Evolutionary conservation across 768 basidiomycete genomes (phyloP).

Genomic region (Psilocybe tampanensis): DNA sequence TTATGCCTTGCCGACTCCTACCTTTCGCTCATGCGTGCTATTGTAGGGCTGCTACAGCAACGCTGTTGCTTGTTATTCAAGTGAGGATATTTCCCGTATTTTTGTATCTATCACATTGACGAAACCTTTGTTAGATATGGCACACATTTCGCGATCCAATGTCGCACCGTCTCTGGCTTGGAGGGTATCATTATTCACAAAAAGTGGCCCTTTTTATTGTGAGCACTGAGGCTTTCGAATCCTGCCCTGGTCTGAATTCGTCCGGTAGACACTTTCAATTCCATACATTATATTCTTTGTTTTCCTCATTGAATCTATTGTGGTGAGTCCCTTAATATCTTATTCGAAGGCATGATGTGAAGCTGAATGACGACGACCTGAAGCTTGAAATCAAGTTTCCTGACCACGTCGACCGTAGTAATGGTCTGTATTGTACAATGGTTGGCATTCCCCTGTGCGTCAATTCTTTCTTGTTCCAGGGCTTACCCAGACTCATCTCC

Average conservation of each 20-base stretch:
- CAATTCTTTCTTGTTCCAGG: not conserved
- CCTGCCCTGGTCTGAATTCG: not conserved
- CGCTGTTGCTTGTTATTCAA: constrained; percentile 29
- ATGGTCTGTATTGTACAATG: constrained; percentile 55
- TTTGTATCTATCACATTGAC: not conserved
- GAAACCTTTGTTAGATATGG: constrained; percentile 21
- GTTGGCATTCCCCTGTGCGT: constrained; percentile 37
- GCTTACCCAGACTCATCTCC: not conserved
- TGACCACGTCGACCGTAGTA: constrained; percentile 29
- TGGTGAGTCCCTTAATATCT: constrained; percentile 29
- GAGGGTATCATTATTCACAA: constrained; percentile 11
- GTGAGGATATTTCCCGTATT: constrained; percentile 6
- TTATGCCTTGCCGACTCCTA: not conserved
- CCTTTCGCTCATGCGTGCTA: not conserved
- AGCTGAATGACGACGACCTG: not conserved
- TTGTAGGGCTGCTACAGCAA: constrained; percentile 24
- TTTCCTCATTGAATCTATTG: constrained; percentile 39
- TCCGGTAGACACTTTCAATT: constrained; percentile 23
- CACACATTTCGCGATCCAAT: constrained; percentile 23
- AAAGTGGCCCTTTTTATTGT: constrained; percentile 12
- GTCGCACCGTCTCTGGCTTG: constrained; percentile 1
- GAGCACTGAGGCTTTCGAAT: not conserved
- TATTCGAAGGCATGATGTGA: not conserved
- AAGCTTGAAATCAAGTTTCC: constrained; percentile 23
- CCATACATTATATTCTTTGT: constrained; percentile 43